These are phyloP conservation scores for Penicillium sp. DNA, from an alignment of 2,329 filamentous ascomycete species.

Conservation along the genomic window DNA sequence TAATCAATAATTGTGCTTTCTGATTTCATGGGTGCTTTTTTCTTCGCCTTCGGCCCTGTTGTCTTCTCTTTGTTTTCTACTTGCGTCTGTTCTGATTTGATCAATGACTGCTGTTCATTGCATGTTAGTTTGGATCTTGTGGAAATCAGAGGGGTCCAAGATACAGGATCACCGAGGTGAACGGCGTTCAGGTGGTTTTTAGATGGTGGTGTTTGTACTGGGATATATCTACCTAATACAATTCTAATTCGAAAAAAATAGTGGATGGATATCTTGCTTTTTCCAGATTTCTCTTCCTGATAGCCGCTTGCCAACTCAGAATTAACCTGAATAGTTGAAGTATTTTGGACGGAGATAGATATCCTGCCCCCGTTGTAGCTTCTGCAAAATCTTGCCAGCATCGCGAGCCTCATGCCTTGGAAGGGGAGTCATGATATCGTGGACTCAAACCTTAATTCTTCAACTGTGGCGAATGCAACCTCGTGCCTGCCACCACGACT, in stretches of 20 bases:
- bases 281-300: neutral
- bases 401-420: neutral
- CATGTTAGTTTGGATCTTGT: neutral
- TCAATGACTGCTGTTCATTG: conserved; percentile 10
- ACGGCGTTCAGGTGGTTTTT: conserved; percentile 16
- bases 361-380: neutral
- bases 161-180: conserved; percentile 1
- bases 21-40: conserved; percentile 11
- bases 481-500: conserved; percentile 5
- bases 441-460: conserved; percentile 10
- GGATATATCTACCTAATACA: conserved; percentile 16
- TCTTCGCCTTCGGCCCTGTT: neutral
- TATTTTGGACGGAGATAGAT: no score
- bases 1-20: conserved; percentile 7
- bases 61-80: neutral
- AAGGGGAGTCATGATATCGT: conserved; percentile 7
- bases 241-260: conserved; percentile 11
- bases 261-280: neutral
- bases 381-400: neutral
- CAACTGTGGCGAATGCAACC: conserved; percentile 15
- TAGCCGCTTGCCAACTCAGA: neutral
- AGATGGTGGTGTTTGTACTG: conserved; percentile 5
- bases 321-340: no score
- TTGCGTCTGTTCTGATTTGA: neutral
- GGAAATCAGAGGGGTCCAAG: neutral